These are phyloP conservation scores for Pseudopyrenochaeta lycopersici DNA, from an alignment of 2,329 filamentous ascomycete species.

Conservation along the genomic window DNA sequence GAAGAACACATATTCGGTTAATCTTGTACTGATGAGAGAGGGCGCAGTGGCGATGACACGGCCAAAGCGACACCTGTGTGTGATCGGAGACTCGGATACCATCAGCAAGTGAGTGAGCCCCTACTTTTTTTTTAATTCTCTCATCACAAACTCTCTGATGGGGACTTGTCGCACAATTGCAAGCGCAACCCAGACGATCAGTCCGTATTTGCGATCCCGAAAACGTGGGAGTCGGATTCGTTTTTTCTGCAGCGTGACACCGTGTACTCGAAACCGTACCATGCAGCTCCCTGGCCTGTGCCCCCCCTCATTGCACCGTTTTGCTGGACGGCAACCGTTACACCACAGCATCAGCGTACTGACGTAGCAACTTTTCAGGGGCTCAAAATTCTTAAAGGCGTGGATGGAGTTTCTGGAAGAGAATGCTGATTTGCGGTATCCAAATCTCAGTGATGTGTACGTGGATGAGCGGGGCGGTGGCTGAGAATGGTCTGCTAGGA, in stretches of 20 bases:
- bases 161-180: constrained; percentile 4
- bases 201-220: constrained; percentile 6
- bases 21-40: constrained; percentile 16
- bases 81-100: constrained; percentile 94
- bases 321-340: constrained; percentile 6
- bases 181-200: not conserved
- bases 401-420: constrained; percentile 96
- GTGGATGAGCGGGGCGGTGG: constrained; percentile 38
- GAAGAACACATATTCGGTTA: not conserved
- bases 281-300: constrained; percentile 14
- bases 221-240: constrained; percentile 18
- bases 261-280: constrained; percentile 24
- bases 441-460: constrained; percentile 66
- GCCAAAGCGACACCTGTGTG: constrained; percentile 85
- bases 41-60: constrained; percentile 91
- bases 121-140: constrained; percentile 5
- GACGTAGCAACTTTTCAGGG: constrained; percentile 63
- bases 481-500: constrained; percentile 9
- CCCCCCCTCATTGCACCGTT: constrained; percentile 10
- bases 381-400: constrained; percentile 81
- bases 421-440: constrained; percentile 87
- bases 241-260: constrained; percentile 13
- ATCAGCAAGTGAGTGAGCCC: constrained; percentile 76
- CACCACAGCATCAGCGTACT: constrained; percentile 20
- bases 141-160: not conserved